Evolutionary conservation across 306 rosid species (phyloP).

Genomic region (Citrullus amarus): DNA sequence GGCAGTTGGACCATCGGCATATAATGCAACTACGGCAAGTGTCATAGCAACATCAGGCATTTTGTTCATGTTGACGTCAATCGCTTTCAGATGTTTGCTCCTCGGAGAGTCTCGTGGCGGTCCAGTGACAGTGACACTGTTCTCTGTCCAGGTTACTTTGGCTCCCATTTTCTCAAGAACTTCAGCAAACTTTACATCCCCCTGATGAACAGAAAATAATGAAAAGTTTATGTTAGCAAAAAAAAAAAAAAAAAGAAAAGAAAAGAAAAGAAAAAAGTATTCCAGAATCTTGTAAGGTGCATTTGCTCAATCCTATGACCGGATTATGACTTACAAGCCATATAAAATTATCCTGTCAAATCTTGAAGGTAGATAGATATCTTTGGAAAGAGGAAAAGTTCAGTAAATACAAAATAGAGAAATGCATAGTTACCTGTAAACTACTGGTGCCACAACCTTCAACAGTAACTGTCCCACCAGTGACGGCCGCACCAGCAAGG

Average conservation of each 20-base stretch:
- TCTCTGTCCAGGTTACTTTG: constrained; percentile 89
- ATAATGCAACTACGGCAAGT: constrained; percentile 93
- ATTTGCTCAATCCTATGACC: neutral
- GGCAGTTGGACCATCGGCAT: constrained; percentile 74
- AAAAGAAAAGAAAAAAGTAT: neutral
- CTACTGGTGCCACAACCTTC: constrained; percentile 96
- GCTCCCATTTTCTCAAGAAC: constrained; percentile 99
- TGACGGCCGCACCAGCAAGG: constrained; percentile 97
- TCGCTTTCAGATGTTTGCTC: constrained; percentile 49
- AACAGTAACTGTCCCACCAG: constrained; percentile 96
- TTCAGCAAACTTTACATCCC: constrained; percentile 92
- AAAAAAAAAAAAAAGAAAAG: no score
- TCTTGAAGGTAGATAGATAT: neutral
- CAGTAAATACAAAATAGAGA: neutral
- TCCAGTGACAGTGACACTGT: constrained; percentile 79
- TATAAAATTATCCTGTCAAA: neutral
- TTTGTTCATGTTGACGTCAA: constrained; percentile 98
- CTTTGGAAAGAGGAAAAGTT: neutral
- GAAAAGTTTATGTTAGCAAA: neutral
- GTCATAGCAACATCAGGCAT: constrained; percentile 99
- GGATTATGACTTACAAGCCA: no score
- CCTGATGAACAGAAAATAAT: constrained; percentile 26
- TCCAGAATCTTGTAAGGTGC: neutral
- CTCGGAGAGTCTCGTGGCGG: constrained; percentile 54
- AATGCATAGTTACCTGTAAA: constrained; percentile 57